Base-by-base conservation (phyloP, 768 basidiomycete genomes). In the Boletellus emodensis region DNA sequence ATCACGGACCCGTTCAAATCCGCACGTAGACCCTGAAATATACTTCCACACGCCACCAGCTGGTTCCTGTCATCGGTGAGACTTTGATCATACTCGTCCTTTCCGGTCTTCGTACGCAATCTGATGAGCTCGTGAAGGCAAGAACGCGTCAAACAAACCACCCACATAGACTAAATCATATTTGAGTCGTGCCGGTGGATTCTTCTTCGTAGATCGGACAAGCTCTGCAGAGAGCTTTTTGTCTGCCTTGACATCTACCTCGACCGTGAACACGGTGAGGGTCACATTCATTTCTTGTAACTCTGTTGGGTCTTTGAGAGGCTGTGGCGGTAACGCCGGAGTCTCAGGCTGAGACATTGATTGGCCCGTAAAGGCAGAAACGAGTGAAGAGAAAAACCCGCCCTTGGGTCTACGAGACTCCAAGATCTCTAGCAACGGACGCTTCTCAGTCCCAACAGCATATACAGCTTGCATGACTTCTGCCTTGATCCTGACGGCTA, bases 141-240 rank as follows among this genome's bases (percentile, higher is more conserved):
- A 24, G 18, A 14, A 24, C 39, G 9, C 8, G 20, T 20, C 6
- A 32, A 28, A 26, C 6, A 32, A 28, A 26, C 26, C n/a, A 52
- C 58, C 10, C 15, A 63, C 61, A 72, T 91, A 98, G 36, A 99
- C 91, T 11, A 99, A 75, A 57, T 88, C 82, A 48, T 89, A 87
- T 48, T 77, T 83, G 63, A 94, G 79, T 45, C 73, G 79, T 5
- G 70, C 71, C 0, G 95, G 95, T 0, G 91, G 88, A 48, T 89
- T 85, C 75, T 99, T 99, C 79, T 97, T 97, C 11, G 94, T 99
- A 1, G 92, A 90, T 51, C 95, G 76, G 52, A 88, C 79, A 33
- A 98, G 72, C 66, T 97, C 95, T 9, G 73, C 66, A 2, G 80
- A 73, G 42, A 87, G 71, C 61, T 85, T 88, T 66, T 80, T 76